Base-by-base conservation (phyloP, 352 stramenopile species). In the Globisporangium paddicum region DNA sequence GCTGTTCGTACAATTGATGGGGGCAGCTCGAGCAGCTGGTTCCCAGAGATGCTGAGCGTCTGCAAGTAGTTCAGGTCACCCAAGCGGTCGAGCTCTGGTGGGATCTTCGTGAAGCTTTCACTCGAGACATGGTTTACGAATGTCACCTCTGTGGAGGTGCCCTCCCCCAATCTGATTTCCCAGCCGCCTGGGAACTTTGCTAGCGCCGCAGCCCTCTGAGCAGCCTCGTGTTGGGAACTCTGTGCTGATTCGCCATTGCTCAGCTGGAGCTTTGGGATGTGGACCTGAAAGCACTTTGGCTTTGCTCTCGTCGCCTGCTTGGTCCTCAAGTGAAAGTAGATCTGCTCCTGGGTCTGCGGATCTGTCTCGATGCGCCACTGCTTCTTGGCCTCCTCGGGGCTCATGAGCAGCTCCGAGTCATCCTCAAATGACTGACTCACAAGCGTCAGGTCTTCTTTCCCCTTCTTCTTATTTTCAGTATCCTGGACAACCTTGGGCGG, bases 321-420 rank as follows among this genome's bases (percentile, higher is more conserved):
- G 1, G 63, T 75, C 7, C 44, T 34, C 19, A 71, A 25, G 53
- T 93, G 69, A 42, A 73, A 93, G 50, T 90, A 93, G 3, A 93
- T 62, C 0, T 44, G 37, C 4, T 72, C 38, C 5, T 75, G 60
- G 0, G 73, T 87, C 21, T 66, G 48, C 7, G 80, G 79, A n/a
- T 93, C 82, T 1, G 55, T 59, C 48, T 87, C 69, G 3, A 89
- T 64, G 8, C 77, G 67, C 82, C 82, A 93, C 21, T 73, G 67
- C 28, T 73, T 72, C 38, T 83, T 66, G 30, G 77, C 74, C 34
- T 64, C 48, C 16, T 73, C 71, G 3, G 58, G 32, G 5, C 72
- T 55, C 30, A 53, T 21, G 0, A 44, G 38, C 0, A 5, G 32
- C 11, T 60, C 44, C 25, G 60, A 48, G 10, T 70, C 54, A 32